Evolutionary conservation across 164 flowering plant species (phyloP), one percentile per base, ranked within the genome.

Genomic region (Berberis thunbergii): DNA sequence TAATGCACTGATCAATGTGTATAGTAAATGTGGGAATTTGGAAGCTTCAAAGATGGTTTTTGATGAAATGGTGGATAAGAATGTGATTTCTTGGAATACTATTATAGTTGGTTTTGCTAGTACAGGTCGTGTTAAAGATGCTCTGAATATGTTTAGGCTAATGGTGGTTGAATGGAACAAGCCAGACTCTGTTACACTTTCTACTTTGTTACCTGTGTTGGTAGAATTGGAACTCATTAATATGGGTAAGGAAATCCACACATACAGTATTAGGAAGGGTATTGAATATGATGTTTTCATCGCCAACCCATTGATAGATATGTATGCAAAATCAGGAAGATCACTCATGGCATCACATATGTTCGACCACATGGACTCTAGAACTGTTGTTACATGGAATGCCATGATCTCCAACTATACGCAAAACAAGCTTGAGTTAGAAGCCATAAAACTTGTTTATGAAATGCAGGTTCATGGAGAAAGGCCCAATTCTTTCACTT

Each of bases 301-400:
- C 43, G 70, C 78, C 49, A 75, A 78, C 46, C 80, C 86, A 1
- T 67, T 86, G 72, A 81, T 86, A 45, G 88, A 86, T 60, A 79
- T 81, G 85, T 86, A 86, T 75, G 85, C 83, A 41, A 86, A 84
- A 75, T 74, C 76, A 40, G 81, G 85, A 10, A 65, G 49, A 58
- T 58, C 76, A 39, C 40, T 7, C 13, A 56, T 70, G 64, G 88
- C 88, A 7, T 77, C 76, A 0, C 57, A 61, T 56, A 73, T 86
- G 10, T 86, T 86, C 52, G 7, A 75, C 40, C 72, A 67, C 26
- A 76, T 78, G 78, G 46, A 41, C 11, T 42, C 3, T 1, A 70
- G 69, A 57, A 86, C 76, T 72, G 72, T 81, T 58, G 84, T 86
- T 9, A 71, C 89, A 3, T 86, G 92, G 89, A 86, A 84, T 73